These are phyloP conservation scores for Aureobasidium uvarum DNA, from an alignment of 2,329 filamentous ascomycete species.

Conservation along the genomic window DNA sequence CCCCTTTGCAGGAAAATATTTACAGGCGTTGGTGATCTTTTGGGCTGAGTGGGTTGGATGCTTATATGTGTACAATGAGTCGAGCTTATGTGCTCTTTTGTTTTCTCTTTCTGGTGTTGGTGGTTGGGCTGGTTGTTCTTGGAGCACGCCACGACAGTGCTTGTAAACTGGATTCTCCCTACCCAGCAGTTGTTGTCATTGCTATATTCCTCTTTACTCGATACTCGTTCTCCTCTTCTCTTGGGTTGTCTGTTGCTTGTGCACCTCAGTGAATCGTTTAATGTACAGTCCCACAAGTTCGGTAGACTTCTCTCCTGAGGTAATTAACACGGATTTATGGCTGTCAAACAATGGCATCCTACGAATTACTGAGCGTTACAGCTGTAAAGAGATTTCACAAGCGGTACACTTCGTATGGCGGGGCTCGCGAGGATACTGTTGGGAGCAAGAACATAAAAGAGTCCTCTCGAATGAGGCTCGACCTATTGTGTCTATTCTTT, in stretches of 20 bases:
- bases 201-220: background rate
- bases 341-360: background rate
- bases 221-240: background rate
- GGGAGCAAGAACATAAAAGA: background rate
- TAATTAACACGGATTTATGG: no score
- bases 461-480: no score
- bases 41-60: background rate
- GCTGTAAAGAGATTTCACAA: background rate
- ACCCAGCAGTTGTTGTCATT: background rate
- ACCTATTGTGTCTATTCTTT: background rate
- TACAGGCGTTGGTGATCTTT: background rate
- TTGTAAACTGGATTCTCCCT: background rate
- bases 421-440: background rate
- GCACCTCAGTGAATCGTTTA: no score
- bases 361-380: background rate
- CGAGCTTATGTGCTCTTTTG: slow-evolving; percentile 1
- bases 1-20: background rate
- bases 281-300: no score
- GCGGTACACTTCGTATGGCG: no score
- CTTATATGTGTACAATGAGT: background rate
- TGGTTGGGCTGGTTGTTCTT: background rate
- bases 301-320: no score
- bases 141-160: background rate
- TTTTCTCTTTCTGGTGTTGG: background rate
- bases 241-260: background rate